phyloP scores from a whole-genome alignment of 169 alveolate species.

The Cryptosporidium meleagridis region DNA sequence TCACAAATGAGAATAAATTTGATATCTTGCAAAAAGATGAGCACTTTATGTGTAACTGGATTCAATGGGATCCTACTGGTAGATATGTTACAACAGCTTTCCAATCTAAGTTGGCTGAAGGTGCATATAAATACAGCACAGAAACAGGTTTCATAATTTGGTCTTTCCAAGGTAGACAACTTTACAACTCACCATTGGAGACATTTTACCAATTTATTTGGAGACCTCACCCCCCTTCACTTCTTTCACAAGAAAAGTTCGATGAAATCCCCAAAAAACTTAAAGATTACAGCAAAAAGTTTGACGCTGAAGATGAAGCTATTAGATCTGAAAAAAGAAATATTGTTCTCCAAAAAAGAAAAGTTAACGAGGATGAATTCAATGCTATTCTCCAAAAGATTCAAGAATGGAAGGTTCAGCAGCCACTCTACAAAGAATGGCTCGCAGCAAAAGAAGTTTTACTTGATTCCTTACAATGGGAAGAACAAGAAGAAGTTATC shows the following conservation, averaged over 20 bases:
- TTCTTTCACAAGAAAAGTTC: constrained; percentile 82
- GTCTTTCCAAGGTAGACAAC: constrained; percentile 90
- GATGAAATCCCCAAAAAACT: constrained; percentile 87
- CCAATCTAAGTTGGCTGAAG: constrained; percentile 77
- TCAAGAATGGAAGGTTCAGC: constrained; percentile 78
- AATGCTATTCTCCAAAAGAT: constrained; percentile 62
- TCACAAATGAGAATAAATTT: constrained; percentile 86
- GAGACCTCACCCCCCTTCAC: constrained; percentile 91
- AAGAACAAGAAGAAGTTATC: constrained; percentile 70
- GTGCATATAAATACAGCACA: constrained; percentile 79
- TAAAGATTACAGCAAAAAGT: constrained; percentile 83
- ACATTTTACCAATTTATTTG: constrained; percentile 87
- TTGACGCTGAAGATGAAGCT: constrained; percentile 82
- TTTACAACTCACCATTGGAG: constrained; percentile 84
- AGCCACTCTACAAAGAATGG: constrained; percentile 56
- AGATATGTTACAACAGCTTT: constrained; percentile 84
- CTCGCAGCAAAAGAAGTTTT: constrained; percentile 25
- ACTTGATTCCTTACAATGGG: constrained; percentile 65
- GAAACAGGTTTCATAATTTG: constrained; percentile 88
- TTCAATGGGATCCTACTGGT: constrained; percentile 90
- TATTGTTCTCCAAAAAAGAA: constrained; percentile 79
- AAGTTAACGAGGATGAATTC: constrained; percentile 79
- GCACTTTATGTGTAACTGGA: constrained; percentile 85
- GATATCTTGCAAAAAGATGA: constrained; percentile 90
- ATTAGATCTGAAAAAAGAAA: constrained; percentile 82